A percentile compares a stretch with the other conserved stretches of the same genome.
Evolutionary conservation across 1,284 basidiomycete genomes (phyloP).

Genomic region (Agroathelia rolfsii): DNA sequence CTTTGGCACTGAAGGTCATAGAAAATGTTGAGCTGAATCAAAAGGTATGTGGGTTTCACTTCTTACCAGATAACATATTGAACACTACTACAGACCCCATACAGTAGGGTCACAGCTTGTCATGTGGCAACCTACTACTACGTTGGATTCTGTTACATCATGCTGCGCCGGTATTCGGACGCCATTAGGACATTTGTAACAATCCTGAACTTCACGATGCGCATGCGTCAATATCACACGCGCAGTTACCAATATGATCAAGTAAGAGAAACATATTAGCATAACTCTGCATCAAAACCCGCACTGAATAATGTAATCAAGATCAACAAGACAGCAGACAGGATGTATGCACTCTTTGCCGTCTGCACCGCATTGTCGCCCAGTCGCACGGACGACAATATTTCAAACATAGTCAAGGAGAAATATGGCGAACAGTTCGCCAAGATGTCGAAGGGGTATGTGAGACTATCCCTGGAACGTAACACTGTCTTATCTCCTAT

Average conservation of each 20-base stretch:
- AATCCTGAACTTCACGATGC: conserved; percentile 87
- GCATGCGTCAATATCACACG: conserved; percentile 93
- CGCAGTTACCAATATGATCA: conserved; percentile 95
- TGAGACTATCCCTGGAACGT: too few relatives aligned
- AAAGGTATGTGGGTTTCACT: conserved; percentile 38
- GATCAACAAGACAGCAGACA: conserved; percentile 96
- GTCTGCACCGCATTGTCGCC: conserved; percentile 91
- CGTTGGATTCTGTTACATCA: conserved; percentile 94
- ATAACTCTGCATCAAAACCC: conserved; percentile 1
- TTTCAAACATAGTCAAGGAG: conserved; percentile 88
- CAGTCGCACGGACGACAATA: conserved; percentile 86
- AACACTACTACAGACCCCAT: conserved; percentile 49
- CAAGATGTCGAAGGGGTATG: conserved; percentile 76
- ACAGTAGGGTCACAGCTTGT: conserved; percentile 88
- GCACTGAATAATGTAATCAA: conserved; percentile 18
- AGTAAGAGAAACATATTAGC: conserved; percentile 30
- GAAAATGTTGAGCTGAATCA: conserved; percentile 87
- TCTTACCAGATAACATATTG: neutral
- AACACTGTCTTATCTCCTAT: too few relatives aligned
- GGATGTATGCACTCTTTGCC: conserved; percentile 95
- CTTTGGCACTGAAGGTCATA: conserved; percentile 90
- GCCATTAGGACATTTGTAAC: conserved; percentile 90
- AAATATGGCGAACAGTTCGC: conserved; percentile 86
- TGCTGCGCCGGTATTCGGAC: conserved; percentile 89
- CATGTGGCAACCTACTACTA: conserved; percentile 95